Percentiles rank a stretch among this genome's conserved stretches.
phyloP scores from a whole-genome alignment of 257 asterid genomes.

The Solanum corneliomulleri region DNA sequence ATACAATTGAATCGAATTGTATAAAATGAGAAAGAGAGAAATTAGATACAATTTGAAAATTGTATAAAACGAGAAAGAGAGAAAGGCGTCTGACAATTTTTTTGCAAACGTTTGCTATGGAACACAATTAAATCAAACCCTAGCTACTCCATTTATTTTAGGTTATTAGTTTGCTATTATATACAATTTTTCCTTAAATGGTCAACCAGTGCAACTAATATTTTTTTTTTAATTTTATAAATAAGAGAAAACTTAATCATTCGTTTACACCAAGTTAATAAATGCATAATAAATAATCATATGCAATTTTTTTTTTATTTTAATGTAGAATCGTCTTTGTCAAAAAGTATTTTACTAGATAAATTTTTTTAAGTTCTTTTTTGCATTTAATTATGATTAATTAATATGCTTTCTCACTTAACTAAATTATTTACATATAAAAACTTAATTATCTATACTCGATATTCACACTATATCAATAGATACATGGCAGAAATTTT shows the following conservation, averaged over 20 bases:
- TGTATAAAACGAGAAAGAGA: too few relatives aligned
- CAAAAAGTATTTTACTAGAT: background rate
- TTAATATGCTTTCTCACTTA: background rate
- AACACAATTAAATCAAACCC: too few relatives aligned
- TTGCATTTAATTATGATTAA: background rate
- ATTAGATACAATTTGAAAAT: too few relatives aligned
- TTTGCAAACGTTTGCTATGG: too few relatives aligned
- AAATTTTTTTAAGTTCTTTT: too few relatives aligned
- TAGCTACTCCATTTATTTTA: too few relatives aligned
- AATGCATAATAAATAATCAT: background rate
- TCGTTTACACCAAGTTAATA: background rate
- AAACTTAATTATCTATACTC: background rate
- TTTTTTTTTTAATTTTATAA: background rate
- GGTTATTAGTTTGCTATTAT: too few relatives aligned
- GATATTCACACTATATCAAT: background rate
- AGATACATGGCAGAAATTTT: background rate
- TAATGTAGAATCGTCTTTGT: background rate
- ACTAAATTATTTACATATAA: too few relatives aligned
- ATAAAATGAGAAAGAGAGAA: too few relatives aligned
- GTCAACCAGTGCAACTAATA: background rate
- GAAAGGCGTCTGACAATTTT: too few relatives aligned
- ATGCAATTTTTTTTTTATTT: background rate
- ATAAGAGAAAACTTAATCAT: too few relatives aligned
- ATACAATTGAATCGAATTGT: too few relatives aligned
- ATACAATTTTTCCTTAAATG: background rate